Evolutionary conservation across 2,329 filamentous ascomycete genomes (phyloP), one percentile per base, ranked within the genome.

Genomic region (Epichloe baconii): DNA sequence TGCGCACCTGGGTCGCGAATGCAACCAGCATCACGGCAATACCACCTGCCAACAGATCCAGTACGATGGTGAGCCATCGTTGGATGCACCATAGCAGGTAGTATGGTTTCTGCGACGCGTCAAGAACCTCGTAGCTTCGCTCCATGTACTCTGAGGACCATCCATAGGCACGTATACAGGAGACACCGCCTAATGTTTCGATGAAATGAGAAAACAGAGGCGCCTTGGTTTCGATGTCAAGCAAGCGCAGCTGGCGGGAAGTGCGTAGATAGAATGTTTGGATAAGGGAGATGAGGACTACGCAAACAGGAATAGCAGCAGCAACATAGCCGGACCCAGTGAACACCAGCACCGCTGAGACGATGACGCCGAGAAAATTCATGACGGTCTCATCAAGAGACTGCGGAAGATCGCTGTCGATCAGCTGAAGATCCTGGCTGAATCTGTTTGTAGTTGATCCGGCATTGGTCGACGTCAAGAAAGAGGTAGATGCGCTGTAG

Each of bases 1-100:
- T 37, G 10, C 54, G 52, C 8, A 76, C 58, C 43, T 54, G 48
- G 2, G 74, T 68, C 1, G 72, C 69, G 2, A 76, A 57, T 4
- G 51, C 62, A 10, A 78, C 69, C 2, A 78, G 57, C 2, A 75
- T 55, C 0, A 71, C 65, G 1, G 73, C 73, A 35, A 78, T 64
- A 2, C 58, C 68, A 0, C 73, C 69, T 0, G 75, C 70, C 3
- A 61, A 45, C 2, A 78, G 57, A 52, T 77, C 72, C 10, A 78
- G 57, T 1, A 73, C 71, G 2, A 78, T 58, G 0, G 64, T 70
- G 1, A 77, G 61, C 73, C 74, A 78, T 23, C 70, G 63, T 53
- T 77, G 75, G 14, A 77, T 70, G 19, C 69, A 68, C 51, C 66
- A 71, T 10, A 76, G 64, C 6, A 76, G 61, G 52, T 78, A 65